Conservation (phyloP, 78 protist genomes). For the Dictyostelium brefeldianum region DNA sequence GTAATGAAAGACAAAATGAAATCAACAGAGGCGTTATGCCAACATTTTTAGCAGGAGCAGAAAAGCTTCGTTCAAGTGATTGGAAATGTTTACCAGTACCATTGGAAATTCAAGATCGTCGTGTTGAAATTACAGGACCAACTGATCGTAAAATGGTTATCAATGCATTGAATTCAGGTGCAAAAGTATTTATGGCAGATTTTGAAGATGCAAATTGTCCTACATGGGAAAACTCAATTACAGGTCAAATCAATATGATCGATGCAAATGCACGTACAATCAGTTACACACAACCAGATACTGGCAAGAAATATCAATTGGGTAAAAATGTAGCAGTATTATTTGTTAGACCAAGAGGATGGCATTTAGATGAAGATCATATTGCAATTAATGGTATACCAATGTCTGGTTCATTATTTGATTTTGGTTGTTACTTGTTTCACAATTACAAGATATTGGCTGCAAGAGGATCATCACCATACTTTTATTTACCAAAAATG, state of each 20-base stretch:
- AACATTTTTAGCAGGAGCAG: constrained; percentile 1
- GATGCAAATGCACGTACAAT: constrained; percentile 82
- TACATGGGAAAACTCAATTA: constrained; percentile 80
- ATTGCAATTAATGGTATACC: constrained; percentile 81
- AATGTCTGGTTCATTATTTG: constrained; percentile 85
- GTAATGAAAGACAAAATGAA: constrained; percentile 37
- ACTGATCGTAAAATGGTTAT: constrained; percentile 88
- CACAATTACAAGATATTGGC: constrained; percentile 59
- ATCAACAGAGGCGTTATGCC: constrained; percentile 39
- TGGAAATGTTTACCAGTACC: constrained; percentile 87
- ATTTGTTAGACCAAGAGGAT: constrained; percentile 87
- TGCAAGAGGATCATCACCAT: constrained; percentile 66
- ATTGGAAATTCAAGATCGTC: constrained; percentile 84
- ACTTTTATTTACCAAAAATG: constrained; percentile 88
- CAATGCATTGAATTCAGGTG: constrained; percentile 91
- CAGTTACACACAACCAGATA: constrained; percentile 48
- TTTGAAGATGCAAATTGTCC: constrained; percentile 90
- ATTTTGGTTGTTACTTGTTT: constrained; percentile 88
- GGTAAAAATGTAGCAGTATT: constrained; percentile 61
- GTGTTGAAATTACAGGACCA: constrained; percentile 93
- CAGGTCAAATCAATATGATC: constrained; percentile 84
- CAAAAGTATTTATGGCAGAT: constrained; percentile 90
- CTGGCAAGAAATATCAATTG: constrained; percentile 68
- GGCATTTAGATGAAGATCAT: constrained; percentile 87
- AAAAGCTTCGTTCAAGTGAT: neutral